These are phyloP conservation scores for Aspergillus wentii DNA, from an alignment of 495 filamentous ascomycete genomes.

Conservation along the genomic window DNA sequence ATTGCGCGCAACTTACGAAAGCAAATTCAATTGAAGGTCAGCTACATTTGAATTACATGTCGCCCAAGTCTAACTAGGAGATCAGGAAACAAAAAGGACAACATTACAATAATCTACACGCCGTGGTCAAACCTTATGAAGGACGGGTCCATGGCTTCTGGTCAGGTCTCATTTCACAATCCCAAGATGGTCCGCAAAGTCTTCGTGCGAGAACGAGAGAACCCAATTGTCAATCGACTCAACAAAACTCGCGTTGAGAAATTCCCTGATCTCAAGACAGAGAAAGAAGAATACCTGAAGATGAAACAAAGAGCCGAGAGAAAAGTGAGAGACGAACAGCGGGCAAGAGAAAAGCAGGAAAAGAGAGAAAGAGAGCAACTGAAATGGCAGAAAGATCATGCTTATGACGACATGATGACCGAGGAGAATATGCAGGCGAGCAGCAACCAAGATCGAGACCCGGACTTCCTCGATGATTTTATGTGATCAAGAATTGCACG, in stretches of 20 bases:
- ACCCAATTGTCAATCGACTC: conserved; percentile 87
- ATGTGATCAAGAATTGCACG: conserved; percentile 41
- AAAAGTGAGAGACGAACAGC: conserved; percentile 61
- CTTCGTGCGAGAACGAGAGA: conserved; percentile 71
- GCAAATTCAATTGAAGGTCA: conserved; percentile 96
- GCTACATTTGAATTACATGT: conserved; percentile 3
- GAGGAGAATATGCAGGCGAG: conserved; percentile 40
- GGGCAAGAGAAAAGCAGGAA: conserved; percentile 74
- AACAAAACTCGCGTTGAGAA: conserved; percentile 92
- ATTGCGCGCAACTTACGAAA: conserved; percentile 94
- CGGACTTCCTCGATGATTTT: conserved; percentile 48
- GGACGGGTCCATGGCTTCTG: conserved; percentile 91
- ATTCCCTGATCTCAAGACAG: conserved; percentile 71
- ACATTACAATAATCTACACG: conserved; percentile 92
- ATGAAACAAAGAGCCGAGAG: conserved; percentile 66
- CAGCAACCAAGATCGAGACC: conserved; percentile 47
- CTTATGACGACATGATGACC: conserved; percentile 72
- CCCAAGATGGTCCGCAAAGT: conserved; percentile 75
- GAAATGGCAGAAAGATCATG: conserved; percentile 92
- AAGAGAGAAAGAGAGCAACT: conserved; percentile 76
- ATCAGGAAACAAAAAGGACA: conserved; percentile 94
- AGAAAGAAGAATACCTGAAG: conserved; percentile 70
- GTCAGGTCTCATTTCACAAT: conserved; percentile 94
- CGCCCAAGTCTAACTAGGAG: conserved; percentile 1
- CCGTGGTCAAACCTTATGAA: conserved; percentile 97